A percentile compares a stretch with the other conserved stretches of the same genome.
Conservation (phyloP, 306 rosid species). For the Comarum palustre region DNA sequence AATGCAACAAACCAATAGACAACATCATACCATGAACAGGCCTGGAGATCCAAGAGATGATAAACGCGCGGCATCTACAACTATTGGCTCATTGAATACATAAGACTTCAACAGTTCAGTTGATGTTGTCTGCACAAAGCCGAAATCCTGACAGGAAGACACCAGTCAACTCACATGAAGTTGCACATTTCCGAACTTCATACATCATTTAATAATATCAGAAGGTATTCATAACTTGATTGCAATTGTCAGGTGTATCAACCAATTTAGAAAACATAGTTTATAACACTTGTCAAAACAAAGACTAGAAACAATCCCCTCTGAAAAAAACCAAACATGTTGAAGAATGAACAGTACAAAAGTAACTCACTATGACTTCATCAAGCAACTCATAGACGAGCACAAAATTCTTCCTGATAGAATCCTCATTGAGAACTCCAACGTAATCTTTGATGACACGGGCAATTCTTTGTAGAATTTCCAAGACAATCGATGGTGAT, state of each 20-base stretch:
- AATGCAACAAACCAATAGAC: constrained; percentile 6
- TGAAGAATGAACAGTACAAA: not conserved
- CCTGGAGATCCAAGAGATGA: constrained; percentile 68
- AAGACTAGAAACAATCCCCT: not conserved
- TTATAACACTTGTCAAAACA: not conserved
- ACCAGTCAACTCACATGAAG: constrained; percentile 25
- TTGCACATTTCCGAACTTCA: not conserved
- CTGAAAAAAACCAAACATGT: constrained; percentile 8
- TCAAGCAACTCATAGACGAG: constrained; percentile 87
- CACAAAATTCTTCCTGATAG: constrained; percentile 71
- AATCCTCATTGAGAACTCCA: constrained; percentile 82
- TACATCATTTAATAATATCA: not conserved
- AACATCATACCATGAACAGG: constrained; percentile 53
- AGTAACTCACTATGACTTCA: constrained; percentile 75
- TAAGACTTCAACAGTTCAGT: constrained; percentile 79
- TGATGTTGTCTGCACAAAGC: constrained; percentile 81
- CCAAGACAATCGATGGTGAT: constrained; percentile 76
- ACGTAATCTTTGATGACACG: constrained; percentile 86
- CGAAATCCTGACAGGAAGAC: constrained; percentile 64
- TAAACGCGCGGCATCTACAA: constrained; percentile 54
- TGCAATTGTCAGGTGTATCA: not conserved
- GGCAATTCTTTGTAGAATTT: constrained; percentile 81
- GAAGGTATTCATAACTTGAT: not conserved
- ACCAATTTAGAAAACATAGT: not conserved
- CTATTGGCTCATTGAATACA: constrained; percentile 71